These are phyloP conservation scores for Gossypium turneri DNA, from an alignment of 345 rosid species.

Conservation along the genomic window DNA sequence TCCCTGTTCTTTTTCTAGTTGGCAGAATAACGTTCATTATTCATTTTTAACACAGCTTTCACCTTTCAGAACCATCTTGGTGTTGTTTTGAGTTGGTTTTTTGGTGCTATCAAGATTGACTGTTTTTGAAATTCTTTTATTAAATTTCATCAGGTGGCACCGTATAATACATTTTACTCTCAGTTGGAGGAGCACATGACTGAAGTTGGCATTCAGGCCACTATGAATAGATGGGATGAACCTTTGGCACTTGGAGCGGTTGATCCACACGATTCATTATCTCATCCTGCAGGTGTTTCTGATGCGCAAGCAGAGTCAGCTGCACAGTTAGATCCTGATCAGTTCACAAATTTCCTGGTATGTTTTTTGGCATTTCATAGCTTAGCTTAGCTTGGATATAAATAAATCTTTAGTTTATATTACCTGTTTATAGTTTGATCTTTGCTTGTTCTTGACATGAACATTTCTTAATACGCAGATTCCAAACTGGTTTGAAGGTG, in stretches of 20 bases:
- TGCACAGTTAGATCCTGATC: constrained; percentile 75
- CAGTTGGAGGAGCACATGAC: constrained; percentile 90
- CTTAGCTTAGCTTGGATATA: background rate
- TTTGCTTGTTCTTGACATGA: background rate
- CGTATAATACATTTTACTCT: constrained; percentile 90
- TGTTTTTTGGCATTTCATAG: background rate
- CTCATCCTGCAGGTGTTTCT: constrained; percentile 97
- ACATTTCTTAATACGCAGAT: constrained; percentile 46
- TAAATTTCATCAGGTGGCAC: constrained; percentile 70
- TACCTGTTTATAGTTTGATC: background rate
- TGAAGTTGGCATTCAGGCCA: constrained; percentile 75
- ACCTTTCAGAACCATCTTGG: background rate
- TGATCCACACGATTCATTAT: constrained; percentile 92
- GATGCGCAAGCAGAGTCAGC: constrained; percentile 95
- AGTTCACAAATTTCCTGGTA: constrained; percentile 89
- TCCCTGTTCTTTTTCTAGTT: background rate
- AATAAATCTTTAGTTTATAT: background rate
- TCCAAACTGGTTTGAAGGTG: constrained; percentile 86
- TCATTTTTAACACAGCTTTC: background rate
- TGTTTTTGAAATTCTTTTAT: background rate
- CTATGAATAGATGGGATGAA: constrained; percentile 86
- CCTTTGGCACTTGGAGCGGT: constrained; percentile 80
- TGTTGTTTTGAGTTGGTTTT: background rate
- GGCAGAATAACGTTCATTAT: background rate
- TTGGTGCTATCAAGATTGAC: background rate